These are phyloP conservation scores for Entamoeba invadens DNA, from an alignment of 208 protist species.

Conservation along the genomic window DNA sequence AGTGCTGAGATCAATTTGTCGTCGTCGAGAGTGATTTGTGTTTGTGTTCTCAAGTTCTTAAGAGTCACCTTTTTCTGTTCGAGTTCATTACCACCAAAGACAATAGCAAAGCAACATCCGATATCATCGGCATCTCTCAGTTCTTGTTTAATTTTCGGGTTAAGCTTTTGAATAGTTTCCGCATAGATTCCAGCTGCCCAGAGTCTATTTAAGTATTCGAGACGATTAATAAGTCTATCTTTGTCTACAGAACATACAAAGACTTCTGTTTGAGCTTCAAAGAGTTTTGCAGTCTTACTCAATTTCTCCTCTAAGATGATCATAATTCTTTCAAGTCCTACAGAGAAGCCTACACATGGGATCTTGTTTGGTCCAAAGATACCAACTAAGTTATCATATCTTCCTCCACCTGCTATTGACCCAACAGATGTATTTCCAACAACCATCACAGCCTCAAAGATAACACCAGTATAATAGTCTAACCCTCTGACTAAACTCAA, in stretches of 20 bases:
- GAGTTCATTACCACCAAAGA: constrained; percentile 53
- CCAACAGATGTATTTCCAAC: constrained; percentile 30
- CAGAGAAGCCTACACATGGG: constrained; percentile 56
- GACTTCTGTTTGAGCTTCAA: constrained; percentile 42
- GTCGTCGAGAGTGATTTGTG: neutral
- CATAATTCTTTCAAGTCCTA: constrained; percentile 66
- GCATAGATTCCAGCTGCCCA: constrained; percentile 41
- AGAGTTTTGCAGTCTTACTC: neutral
- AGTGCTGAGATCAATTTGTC: neutral
- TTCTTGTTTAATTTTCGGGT: constrained; percentile 36
- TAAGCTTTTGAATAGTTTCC: constrained; percentile 39
- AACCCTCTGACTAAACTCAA: constrained; percentile 55
- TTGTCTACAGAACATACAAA: constrained; percentile 34
- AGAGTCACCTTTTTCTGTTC: constrained; percentile 37
- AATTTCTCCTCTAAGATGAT: constrained; percentile 40
- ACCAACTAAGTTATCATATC: constrained; percentile 62
- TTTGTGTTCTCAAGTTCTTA: constrained; percentile 28
- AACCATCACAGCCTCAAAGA: constrained; percentile 55
- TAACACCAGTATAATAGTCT: constrained; percentile 70
- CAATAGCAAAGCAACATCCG: constrained; percentile 29
- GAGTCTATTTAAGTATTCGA: constrained; percentile 38
- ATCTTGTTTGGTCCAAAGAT: constrained; percentile 50
- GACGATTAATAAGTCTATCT: constrained; percentile 33
- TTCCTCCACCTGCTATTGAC: constrained; percentile 57
- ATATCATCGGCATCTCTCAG: neutral